Conservation (phyloP, 441 rosid genomes). For the California macrophylla region DNA sequence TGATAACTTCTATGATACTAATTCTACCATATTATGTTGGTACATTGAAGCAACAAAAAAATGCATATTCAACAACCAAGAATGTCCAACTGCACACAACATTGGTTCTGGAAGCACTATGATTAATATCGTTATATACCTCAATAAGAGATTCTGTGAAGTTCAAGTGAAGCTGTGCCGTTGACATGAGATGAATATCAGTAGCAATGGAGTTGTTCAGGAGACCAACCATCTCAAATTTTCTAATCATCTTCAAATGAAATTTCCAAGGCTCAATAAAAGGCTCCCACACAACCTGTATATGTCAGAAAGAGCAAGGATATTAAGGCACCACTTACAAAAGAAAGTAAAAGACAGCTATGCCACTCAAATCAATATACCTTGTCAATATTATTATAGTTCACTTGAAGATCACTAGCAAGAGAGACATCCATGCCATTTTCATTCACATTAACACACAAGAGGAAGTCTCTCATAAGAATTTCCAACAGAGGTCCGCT, state of each 20-base stretch:
- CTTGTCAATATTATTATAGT: conserved; percentile 82
- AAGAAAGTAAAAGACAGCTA: conserved; percentile 13
- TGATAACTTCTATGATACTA: background rate
- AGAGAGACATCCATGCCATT: conserved; percentile 40
- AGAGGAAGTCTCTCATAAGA: conserved; percentile 40
- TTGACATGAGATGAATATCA: conserved; percentile 51
- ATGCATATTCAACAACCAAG: background rate
- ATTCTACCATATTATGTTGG: background rate
- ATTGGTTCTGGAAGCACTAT: conserved; percentile 8
- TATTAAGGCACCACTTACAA: conserved; percentile 16
- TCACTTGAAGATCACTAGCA: conserved; percentile 60
- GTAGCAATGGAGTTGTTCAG: conserved; percentile 43
- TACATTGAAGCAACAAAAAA: background rate
- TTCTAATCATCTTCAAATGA: conserved; percentile 42
- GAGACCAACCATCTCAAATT: conserved; percentile 44
- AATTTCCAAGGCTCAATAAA: conserved; percentile 86
- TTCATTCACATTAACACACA: conserved; percentile 39
- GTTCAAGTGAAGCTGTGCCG: conserved; percentile 65
- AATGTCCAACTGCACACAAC: conserved; percentile 1
- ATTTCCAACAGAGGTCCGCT: conserved; percentile 72
- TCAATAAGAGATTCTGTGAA: conserved; percentile 70
- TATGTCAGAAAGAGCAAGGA: conserved; percentile 12
- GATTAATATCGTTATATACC: conserved; percentile 35
- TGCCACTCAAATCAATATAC: conserved; percentile 27
- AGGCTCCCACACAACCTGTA: conserved; percentile 89